phyloP scores from a whole-genome alignment of 768 basidiomycete genomes.

The Gymnopilus junonius region DNA sequence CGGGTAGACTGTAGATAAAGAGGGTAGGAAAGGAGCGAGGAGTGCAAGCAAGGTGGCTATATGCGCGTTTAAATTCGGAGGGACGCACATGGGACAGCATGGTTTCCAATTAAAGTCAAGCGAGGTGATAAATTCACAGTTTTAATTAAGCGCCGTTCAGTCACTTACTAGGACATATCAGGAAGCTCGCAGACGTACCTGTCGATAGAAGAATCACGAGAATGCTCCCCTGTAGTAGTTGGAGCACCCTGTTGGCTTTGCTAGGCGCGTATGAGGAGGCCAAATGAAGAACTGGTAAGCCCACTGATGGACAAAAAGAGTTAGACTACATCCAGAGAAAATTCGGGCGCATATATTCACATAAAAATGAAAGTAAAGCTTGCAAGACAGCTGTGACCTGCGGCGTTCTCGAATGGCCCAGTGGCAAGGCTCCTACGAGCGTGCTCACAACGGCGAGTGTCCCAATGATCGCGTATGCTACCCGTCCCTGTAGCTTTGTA shows the following conservation, averaged over 20 bases:
- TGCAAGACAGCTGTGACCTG: constrained; percentile 21
- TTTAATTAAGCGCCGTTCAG: constrained; percentile 22
- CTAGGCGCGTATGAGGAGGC: constrained; percentile 6
- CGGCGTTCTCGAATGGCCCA: constrained; percentile 10
- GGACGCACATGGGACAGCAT: constrained; percentile 1
- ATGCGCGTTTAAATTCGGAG: constrained; percentile 23
- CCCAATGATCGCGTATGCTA: constrained; percentile 19
- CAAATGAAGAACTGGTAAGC: constrained; percentile 23
- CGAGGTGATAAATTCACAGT: constrained; percentile 12
- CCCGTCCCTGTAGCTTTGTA: constrained; percentile 6
- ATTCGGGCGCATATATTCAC: constrained; percentile 20
- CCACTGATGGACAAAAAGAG: constrained; percentile 15
- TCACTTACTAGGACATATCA: constrained; percentile 12
- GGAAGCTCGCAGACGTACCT: constrained; percentile 17
- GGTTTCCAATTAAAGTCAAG: constrained; percentile 4
- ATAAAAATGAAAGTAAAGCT: constrained; percentile 25
- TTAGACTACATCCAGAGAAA: constrained; percentile 8
- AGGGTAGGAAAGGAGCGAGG: constrained; percentile 20
- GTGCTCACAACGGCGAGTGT: constrained; percentile 24
- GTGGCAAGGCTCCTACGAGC: constrained; percentile 20
- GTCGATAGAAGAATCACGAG: constrained; percentile 27
- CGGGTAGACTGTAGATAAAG: constrained; percentile 17
- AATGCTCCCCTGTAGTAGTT: constrained; percentile 19
- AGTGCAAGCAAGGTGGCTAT: constrained; percentile 33
- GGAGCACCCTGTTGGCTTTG: constrained; percentile 12